Evolutionary conservation across 2,329 filamentous ascomycete species (phyloP).

Genomic region (Alternaria postmessia): DNA sequence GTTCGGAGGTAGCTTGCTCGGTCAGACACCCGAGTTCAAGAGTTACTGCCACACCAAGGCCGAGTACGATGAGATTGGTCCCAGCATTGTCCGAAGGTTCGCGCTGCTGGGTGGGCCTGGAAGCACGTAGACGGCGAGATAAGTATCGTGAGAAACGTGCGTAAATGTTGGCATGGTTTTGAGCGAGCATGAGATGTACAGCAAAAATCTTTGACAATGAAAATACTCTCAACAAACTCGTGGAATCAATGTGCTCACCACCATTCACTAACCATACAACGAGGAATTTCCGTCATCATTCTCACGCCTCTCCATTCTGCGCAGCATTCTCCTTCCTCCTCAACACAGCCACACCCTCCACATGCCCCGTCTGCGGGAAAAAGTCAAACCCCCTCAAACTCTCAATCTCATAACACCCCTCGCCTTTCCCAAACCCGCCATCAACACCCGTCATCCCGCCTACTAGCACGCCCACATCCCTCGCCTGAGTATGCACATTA

Average conservation of each 20-base stretch:
- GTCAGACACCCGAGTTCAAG: constrained; percentile 96
- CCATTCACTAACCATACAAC: background rate
- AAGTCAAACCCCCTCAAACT: constrained; percentile 94
- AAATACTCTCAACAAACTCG: constrained; percentile 10
- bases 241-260: background rate
- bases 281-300: background rate
- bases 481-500: constrained; percentile 96
- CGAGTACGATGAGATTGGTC: constrained; percentile 90
- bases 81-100: constrained; percentile 93
- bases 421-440: constrained; percentile 46
- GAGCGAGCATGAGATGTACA: constrained; percentile 25
- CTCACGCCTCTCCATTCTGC: background rate
- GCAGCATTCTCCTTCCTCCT: constrained; percentile 46
- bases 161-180: constrained; percentile 16
- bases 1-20: constrained; percentile 96
- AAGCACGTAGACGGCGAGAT: constrained; percentile 64
- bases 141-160: background rate
- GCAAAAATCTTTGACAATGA: constrained; percentile 28
- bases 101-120: constrained; percentile 92
- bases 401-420: constrained; percentile 78
- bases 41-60: constrained; percentile 90
- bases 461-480: constrained; percentile 89
- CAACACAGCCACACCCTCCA: constrained; percentile 70
- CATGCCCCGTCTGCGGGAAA: constrained; percentile 84
- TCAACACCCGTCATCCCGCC: constrained; percentile 65